Evolutionary conservation across 768 basidiomycete genomes (phyloP), one percentile per base, ranked within the genome.

Genomic region (Gloeophyllum trabeum): DNA sequence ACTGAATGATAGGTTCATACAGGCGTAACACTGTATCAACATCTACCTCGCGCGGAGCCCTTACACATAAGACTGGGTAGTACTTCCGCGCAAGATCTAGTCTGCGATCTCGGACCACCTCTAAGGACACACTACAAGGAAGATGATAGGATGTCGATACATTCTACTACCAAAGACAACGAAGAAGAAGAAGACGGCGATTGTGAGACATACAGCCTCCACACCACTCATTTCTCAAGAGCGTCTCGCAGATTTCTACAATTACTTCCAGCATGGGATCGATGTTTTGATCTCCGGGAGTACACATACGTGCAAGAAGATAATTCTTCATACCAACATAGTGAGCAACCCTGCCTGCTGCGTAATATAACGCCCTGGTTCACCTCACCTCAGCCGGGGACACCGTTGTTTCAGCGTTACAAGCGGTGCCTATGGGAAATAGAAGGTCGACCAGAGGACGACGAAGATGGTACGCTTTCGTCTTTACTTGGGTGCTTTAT

Each of bases 341-440:
- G 91, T 92, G 54, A 59, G 79, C 40, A 2, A 1, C 38, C 26
- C 39, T 20, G 25, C 26, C 40, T 5, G 41, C 28, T 30, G 26
- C 42, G 36, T 35, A 39, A n/a, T 44, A 45, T 21, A 16, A 24
- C 19, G 12, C 41, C 12, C 32, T 35, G 22, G 38, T 24, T 47
- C 14, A 39, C 19, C 4, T 41, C 41, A 39, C 19, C 4, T 41
- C 41, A 94, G 91, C 84, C 87, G 23, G 91, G 91, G 4, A 81
- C 90, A 1, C 80, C 90, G 3, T 61, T 90, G 19, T 96, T 96
- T 54, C 91, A 96, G 55, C 70, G 81, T 10, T 91, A 93, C 56
- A 88, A 91, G 53, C 80, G 90, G 25, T 94, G 91, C 59, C 84
- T 80, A 32, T 96, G 91, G 91, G 79, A 84, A 54, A 72, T 96